Evolutionary conservation across 2,329 filamentous ascomycete species (phyloP).

Genomic region (Stenocarpella maydis): DNA sequence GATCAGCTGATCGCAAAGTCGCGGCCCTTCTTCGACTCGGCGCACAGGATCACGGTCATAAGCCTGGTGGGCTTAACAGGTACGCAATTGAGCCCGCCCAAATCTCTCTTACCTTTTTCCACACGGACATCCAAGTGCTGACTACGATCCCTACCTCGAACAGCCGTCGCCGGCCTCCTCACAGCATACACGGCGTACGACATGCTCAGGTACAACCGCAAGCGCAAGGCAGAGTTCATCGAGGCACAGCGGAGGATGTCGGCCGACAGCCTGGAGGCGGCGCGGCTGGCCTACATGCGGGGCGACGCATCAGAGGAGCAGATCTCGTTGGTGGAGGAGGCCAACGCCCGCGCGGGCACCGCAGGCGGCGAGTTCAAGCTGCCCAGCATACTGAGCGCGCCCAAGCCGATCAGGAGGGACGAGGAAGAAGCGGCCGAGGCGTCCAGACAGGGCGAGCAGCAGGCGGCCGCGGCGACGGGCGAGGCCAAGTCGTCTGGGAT

Average conservation of each 20-base stretch:
- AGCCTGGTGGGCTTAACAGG: slow-evolving; percentile 65
- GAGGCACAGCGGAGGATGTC: slow-evolving; percentile 62
- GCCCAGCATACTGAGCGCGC: slow-evolving; percentile 59
- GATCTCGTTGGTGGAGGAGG: slow-evolving; percentile 64
- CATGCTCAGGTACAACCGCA: slow-evolving; percentile 68
- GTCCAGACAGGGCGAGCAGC: slow-evolving; percentile 34
- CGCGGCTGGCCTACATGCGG: slow-evolving; percentile 67
- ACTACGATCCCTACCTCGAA: slow-evolving; percentile 11
- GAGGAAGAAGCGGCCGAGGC: slow-evolving; percentile 18
- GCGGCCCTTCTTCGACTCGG: slow-evolving; percentile 61
- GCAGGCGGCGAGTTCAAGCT: slow-evolving; percentile 49
- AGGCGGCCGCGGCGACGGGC: slow-evolving; percentile 39
- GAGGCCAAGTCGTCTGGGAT: slow-evolving; percentile 37
- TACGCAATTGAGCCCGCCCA: slow-evolving; percentile 44
- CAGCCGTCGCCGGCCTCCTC: slow-evolving; percentile 63
- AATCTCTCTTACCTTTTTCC: too few species aligned
- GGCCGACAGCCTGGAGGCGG: slow-evolving; percentile 63
- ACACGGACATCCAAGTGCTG: slow-evolving; percentile 1
- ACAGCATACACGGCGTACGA: slow-evolving; percentile 68
- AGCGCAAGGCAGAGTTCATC: slow-evolving; percentile 66
- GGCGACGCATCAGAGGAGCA: slow-evolving; percentile 65
- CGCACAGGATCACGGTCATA: slow-evolving; percentile 63
- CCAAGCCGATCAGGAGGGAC: slow-evolving; percentile 39
- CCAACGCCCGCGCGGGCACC: slow-evolving; percentile 57
- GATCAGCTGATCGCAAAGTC: slow-evolving; percentile 59